These are phyloP conservation scores for Beauveria brongniartii DNA, from an alignment of 2,329 filamentous ascomycete species.

Conservation along the genomic window DNA sequence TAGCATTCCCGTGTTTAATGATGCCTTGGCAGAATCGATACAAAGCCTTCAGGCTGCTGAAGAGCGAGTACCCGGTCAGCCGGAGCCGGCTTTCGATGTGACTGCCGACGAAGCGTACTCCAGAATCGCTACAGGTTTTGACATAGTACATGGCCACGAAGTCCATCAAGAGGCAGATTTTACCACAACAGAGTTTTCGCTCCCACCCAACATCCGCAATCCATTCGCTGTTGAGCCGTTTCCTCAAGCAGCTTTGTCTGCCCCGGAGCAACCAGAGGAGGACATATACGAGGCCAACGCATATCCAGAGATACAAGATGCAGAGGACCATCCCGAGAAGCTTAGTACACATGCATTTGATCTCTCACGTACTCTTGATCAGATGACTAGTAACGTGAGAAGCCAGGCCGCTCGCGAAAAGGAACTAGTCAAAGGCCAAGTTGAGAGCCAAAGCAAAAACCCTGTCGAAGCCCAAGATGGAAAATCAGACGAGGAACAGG, in stretches of 20 bases:
- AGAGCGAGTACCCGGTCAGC: neutral
- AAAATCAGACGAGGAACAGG: neutral
- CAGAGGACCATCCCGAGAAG: neutral
- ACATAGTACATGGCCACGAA: neutral
- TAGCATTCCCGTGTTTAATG: slow-evolving; percentile 9
- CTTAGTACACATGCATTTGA: neutral
- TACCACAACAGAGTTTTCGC: neutral
- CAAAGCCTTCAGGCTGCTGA: neutral
- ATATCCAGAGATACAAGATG: neutral
- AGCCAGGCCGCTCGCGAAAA: neutral
- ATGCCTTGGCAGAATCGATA: slow-evolving; percentile 1
- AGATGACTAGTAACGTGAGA: neutral
- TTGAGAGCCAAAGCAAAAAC: neutral
- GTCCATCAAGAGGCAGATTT: neutral
- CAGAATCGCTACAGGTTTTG: neutral
- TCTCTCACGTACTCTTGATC: neutral
- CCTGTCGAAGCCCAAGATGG: neutral
- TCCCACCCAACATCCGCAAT: neutral
- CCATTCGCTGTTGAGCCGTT: slow-evolving; percentile 5
- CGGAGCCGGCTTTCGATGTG: neutral
- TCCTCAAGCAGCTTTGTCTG: neutral
- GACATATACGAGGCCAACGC: slow-evolving; percentile 9
- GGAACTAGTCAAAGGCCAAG: neutral
- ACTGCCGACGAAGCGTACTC: neutral
- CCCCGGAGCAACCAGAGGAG: neutral